These are phyloP conservation scores for Cladophialophora chaetospira DNA, from an alignment of 2,329 filamentous ascomycete genomes.

Conservation along the genomic window DNA sequence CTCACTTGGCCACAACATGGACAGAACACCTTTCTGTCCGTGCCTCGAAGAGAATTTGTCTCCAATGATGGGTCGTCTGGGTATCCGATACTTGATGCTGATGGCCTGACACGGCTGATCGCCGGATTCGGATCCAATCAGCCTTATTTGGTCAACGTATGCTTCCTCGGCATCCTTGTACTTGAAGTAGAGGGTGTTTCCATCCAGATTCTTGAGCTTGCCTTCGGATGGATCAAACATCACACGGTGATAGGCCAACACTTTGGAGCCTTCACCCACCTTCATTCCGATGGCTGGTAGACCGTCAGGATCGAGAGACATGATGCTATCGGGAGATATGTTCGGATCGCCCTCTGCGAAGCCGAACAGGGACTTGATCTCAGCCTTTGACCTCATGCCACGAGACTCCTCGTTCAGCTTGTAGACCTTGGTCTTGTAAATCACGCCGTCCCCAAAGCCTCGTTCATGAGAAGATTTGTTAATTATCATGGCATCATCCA, in stretches of 20 bases:
- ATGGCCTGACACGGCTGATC: slow-evolving; percentile 82
- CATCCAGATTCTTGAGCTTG: slow-evolving; percentile 81
- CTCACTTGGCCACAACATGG: slow-evolving; percentile 88
- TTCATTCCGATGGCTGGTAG: slow-evolving; percentile 77
- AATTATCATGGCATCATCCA: slow-evolving; percentile 99
- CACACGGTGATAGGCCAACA: slow-evolving; percentile 89
- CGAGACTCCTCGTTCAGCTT: slow-evolving; percentile 74
- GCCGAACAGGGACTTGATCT: slow-evolving; percentile 81
- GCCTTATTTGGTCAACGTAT: slow-evolving; percentile 88
- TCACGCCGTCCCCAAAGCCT: slow-evolving; percentile 91
- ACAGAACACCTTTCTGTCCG: slow-evolving; percentile 95
- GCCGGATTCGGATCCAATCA: slow-evolving; percentile 83
- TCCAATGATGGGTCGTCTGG: slow-evolving; percentile 87
- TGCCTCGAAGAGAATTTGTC: slow-evolving; percentile 99
- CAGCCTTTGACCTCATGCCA: slow-evolving; percentile 65
- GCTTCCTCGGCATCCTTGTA: slow-evolving; percentile 91
- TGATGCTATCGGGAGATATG: slow-evolving; percentile 69
- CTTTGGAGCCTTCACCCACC: slow-evolving; percentile 76
- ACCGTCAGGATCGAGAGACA: slow-evolving; percentile 82
- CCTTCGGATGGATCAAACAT: slow-evolving; percentile 70
- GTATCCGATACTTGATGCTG: slow-evolving; percentile 89
- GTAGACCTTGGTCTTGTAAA: slow-evolving; percentile 97
- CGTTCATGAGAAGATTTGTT: slow-evolving; percentile 97
- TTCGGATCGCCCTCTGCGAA: slow-evolving; percentile 62
- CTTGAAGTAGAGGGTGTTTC: slow-evolving; percentile 81